Conservation (phyloP, 2,329 filamentous ascomycete species). For the Neofusicoccum cordaticola region DNA sequence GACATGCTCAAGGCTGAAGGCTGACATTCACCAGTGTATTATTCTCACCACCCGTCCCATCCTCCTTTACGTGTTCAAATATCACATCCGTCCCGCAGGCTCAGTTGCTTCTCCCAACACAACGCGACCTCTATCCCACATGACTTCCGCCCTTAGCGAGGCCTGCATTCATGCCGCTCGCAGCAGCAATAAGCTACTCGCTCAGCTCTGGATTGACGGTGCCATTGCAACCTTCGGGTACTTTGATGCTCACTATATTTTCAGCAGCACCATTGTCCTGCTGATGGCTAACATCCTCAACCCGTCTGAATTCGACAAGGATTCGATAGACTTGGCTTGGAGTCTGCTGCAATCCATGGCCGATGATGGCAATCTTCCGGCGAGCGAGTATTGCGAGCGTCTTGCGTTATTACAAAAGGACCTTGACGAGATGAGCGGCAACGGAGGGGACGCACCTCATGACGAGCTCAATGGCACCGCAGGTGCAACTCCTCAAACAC, state of each 20-base stretch:
- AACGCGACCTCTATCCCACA: constrained; percentile 25
- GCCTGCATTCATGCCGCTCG: constrained; percentile 29
- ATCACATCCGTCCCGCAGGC: constrained; percentile 17
- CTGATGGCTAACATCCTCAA: constrained; percentile 27
- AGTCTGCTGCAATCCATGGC: constrained; percentile 35
- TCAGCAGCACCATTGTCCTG: constrained; percentile 26
- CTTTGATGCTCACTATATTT: constrained; percentile 30
- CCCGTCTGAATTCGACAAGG: constrained; percentile 22
- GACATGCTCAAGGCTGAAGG: no score
- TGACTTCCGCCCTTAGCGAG: constrained; percentile 31
- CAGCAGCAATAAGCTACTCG: constrained; percentile 24
- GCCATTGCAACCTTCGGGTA: constrained; percentile 28
- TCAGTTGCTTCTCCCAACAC: constrained; percentile 12
- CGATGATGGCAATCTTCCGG: constrained; percentile 34
- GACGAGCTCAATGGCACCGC: background rate
- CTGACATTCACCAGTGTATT: constrained; percentile 31
- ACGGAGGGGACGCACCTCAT: background rate
- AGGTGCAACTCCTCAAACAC: background rate
- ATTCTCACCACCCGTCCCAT: constrained; percentile 40
- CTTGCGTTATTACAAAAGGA: constrained; percentile 20
- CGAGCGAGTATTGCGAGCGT: constrained; percentile 30
- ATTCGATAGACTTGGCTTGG: constrained; percentile 23
- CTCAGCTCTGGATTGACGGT: constrained; percentile 27
- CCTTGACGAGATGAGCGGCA: constrained; percentile 16
- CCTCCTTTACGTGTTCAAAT: constrained; percentile 38